Evolutionary conservation across 2,329 filamentous ascomycete genomes (phyloP), one percentile per base, ranked within the genome.

Genomic region (Colletotrichum euphorbiae): DNA sequence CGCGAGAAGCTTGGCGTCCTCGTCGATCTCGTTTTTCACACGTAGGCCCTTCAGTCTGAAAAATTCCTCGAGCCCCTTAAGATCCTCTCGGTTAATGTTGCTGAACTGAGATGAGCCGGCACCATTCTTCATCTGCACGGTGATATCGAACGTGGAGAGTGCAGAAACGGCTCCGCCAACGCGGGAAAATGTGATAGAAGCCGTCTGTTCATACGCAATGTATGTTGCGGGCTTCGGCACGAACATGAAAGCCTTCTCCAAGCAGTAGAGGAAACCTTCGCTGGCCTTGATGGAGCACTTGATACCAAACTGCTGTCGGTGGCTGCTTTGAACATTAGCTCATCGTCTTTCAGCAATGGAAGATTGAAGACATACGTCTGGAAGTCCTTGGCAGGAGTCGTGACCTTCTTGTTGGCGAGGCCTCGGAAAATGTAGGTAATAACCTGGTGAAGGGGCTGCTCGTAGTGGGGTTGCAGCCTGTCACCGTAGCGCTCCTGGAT

Each of bases 281-380:
- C 97, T 98, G 61, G 97, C 97, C 82, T 99, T 99, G 88, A 99
- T 98, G n/a, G 94, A 97, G 81, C 96, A 99, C 83, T 99, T 99
- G 81, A 99, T 97, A 67, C 96, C 96, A 73, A 91, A 93, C 79
- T 98, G 94, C 75, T 92, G 90, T 78, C 97, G 94, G 81, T 98
- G 96, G 73, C 92, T 89, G 58, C 6, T 24, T 24, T 17, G 0
- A 9, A 19, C 17, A 71, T 81, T 70, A 81, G 77, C 19, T 64
- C 36, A 36, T 9, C 28, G 6, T 6, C 19, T 24, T 19, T 46
- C 19, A 24, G 7, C 4, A 12, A n/a, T 17, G 11, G 8, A 19
- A 40, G 17, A 31, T 42, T 13, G 57, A 69, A 45, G 57, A 62
- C 38, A 64, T 80, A 90, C 85, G 90, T 97, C 77, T 91, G 87